A percentile compares a stretch with the other conserved stretches of the same genome.
Evolutionary conservation across 2,329 filamentous ascomycete species (phyloP).

Genomic region (Fusarium siculi): DNA sequence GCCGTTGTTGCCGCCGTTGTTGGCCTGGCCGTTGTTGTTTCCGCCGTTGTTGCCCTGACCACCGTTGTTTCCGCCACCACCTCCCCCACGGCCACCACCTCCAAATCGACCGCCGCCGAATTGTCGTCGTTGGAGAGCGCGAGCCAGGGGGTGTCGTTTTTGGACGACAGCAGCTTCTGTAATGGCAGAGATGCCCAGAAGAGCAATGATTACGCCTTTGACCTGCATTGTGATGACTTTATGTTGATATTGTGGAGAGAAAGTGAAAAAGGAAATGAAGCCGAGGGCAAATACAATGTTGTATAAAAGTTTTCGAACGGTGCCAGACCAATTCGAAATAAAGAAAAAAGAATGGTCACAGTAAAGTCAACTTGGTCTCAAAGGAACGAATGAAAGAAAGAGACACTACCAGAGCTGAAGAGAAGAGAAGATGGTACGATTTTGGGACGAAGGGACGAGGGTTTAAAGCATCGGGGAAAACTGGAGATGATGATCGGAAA

Average conservation of each 20-base stretch:
- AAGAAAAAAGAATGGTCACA: constrained; percentile 59
- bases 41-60: constrained; percentile 38
- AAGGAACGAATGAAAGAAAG: constrained; percentile 60
- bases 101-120: constrained; percentile 43
- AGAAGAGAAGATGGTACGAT: constrained; percentile 49
- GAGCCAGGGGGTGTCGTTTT: constrained; percentile 51
- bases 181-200: constrained; percentile 59
- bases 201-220: constrained; percentile 60
- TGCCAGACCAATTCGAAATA: constrained; percentile 61
- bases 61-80: constrained; percentile 41
- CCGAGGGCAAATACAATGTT: constrained; percentile 17
- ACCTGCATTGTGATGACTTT: constrained; percentile 60
- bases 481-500: constrained; percentile 45
- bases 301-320: constrained; percentile 47
- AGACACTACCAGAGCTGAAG: constrained; percentile 62
- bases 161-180: constrained; percentile 59
- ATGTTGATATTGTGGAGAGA: constrained; percentile 37
- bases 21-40: constrained; percentile 34
- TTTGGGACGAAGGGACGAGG: constrained; percentile 45
- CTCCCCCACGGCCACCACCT: constrained; percentile 32
- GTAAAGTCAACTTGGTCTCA: constrained; percentile 43
- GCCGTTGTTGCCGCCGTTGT: constrained; percentile 33
- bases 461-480: constrained; percentile 48
- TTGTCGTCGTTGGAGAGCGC: constrained; percentile 56
- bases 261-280: constrained; percentile 18